Evolutionary conservation across 805 yeast species (phyloP).

Genomic region (Ogataea angusta): DNA sequence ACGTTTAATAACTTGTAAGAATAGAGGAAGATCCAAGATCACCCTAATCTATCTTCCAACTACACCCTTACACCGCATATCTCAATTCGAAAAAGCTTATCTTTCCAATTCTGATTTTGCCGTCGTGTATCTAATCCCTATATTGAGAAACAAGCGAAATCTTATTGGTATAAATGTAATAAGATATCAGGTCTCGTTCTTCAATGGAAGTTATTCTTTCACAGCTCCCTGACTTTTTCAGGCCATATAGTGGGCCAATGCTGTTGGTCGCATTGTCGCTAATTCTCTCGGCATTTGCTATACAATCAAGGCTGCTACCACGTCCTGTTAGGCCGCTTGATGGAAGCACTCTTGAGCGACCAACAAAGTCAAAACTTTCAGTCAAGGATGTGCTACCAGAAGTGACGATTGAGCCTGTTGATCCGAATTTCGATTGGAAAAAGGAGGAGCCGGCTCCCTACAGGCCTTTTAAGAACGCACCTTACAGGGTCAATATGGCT

Average conservation of each 20-base stretch:
- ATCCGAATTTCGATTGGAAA: constrained; percentile 42
- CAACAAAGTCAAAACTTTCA: not conserved
- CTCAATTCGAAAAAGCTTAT: not conserved
- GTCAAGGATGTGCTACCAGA: constrained; percentile 4
- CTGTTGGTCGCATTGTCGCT: constrained; percentile 8
- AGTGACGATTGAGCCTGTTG: constrained; percentile 32
- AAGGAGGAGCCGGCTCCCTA: constrained; percentile 40
- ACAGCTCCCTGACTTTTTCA: constrained; percentile 1
- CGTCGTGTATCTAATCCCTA: not conserved
- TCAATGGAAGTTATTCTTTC: constrained; percentile 4
- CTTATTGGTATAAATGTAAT: not conserved
- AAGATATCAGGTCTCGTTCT: not conserved
- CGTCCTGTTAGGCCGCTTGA: not conserved
- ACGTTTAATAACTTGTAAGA: constrained; percentile 9
- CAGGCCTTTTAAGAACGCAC: constrained; percentile 46
- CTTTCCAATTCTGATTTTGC: not conserved
- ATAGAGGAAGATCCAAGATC: constrained; percentile 5
- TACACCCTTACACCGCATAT: not conserved
- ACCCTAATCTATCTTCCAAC: not conserved
- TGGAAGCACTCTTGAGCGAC: not conserved
- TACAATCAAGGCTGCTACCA: constrained; percentile 5
- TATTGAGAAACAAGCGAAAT: not conserved
- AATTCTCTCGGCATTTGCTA: constrained; percentile 6
- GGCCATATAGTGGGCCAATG: constrained; percentile 7
- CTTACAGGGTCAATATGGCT: constrained; percentile 63